Evolutionary conservation across 1,139 yeast genomes (phyloP).

Genomic region (Geotrichum aggregatum): DNA sequence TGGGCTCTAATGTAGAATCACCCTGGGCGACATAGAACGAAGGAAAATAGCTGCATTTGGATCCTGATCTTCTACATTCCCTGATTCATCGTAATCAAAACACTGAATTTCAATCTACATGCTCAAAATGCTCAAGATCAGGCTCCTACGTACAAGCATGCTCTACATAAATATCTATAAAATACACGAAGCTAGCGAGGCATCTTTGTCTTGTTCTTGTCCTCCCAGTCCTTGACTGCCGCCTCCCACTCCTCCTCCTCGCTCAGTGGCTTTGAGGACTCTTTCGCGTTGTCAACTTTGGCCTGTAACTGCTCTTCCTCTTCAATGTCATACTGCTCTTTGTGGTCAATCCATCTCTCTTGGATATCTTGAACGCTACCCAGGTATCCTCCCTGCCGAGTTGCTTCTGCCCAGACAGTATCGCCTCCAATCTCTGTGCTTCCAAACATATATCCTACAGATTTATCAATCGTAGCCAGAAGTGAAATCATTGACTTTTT

Average conservation of each 20-base stretch:
- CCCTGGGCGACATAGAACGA: too few relatives aligned
- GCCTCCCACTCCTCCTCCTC: constrained; percentile 72
- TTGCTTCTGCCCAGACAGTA: constrained; percentile 91
- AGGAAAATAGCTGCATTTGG: too few relatives aligned
- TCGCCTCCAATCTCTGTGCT: constrained; percentile 93
- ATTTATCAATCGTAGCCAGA: constrained; percentile 74
- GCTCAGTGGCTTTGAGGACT: constrained; percentile 25
- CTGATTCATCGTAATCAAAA: too few relatives aligned
- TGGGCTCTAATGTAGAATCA: too few relatives aligned
- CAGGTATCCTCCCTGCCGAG: constrained; percentile 64
- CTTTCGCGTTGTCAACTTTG: constrained; percentile 22
- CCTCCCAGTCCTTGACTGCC: constrained; percentile 64
- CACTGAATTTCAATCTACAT: too few relatives aligned
- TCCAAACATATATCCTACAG: constrained; percentile 91
- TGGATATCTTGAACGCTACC: constrained; percentile 69
- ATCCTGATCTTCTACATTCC: too few relatives aligned
- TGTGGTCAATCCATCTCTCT: constrained; percentile 91
- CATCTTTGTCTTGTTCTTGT: constrained; percentile 28
- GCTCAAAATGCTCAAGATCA: too few relatives aligned
- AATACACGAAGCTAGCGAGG: constrained; percentile 11
- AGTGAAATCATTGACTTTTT: constrained; percentile 85
- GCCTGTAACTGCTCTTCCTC: constrained; percentile 46
- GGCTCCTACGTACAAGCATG: too few relatives aligned
- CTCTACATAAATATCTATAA: too few relatives aligned
- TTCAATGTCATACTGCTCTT: constrained; percentile 64